Percentiles rank a stretch among this genome's conserved stretches.
Conservation (phyloP, 1,284 basidiomycete genomes). For the Cystodermella granulosa region DNA sequence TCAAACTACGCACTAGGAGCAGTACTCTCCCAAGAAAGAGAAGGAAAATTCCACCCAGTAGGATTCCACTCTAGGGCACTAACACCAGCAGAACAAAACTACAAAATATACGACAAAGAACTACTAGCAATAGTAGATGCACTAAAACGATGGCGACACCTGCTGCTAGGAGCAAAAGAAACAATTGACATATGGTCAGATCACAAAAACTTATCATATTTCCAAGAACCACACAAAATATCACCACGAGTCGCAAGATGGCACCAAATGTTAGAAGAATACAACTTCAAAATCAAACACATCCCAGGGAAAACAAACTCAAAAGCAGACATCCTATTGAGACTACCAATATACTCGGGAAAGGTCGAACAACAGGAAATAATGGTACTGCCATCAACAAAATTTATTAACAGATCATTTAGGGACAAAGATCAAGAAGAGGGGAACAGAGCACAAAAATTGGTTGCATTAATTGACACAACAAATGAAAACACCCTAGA, state of each 20-base stretch:
- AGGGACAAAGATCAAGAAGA: slow-evolving; percentile 4
- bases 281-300: background rate
- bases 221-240: background rate
- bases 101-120: slow-evolving; percentile 13
- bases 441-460: background rate
- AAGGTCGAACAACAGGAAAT: background rate
- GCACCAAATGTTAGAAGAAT: background rate
- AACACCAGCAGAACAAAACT: slow-evolving; percentile 6
- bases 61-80: slow-evolving; percentile 5
- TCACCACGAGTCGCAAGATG: background rate
- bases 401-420: background rate
- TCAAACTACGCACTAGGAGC: background rate
- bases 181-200: slow-evolving; percentile 2
- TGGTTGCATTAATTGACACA: too few species aligned
- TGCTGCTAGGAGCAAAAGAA: slow-evolving; percentile 2
- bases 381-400: too few species aligned
- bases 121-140: slow-evolving; percentile 9
- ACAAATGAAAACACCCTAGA: too few species aligned
- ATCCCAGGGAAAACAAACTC: background rate
- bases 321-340: background rate
- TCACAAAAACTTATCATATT: slow-evolving; percentile 6
- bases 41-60: slow-evolving; percentile 3
- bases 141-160: slow-evolving; percentile 10
- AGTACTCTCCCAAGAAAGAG: background rate
- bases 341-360: background rate